phyloP scores from a whole-genome alignment of 345 rosid species.

The Cochlearia excelsa region DNA sequence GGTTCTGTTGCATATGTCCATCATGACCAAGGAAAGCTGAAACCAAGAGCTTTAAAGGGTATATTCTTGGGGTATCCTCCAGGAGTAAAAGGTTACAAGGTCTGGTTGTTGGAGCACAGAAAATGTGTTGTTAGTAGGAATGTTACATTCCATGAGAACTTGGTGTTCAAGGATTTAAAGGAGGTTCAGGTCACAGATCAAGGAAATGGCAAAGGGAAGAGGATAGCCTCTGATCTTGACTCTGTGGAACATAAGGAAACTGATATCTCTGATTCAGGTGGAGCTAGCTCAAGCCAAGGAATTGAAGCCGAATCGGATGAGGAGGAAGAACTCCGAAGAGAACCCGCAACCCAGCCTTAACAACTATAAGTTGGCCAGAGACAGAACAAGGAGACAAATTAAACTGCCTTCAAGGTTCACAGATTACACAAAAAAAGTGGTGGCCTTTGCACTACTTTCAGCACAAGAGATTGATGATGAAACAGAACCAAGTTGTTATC shows the following conservation, averaged over 20 bases:
- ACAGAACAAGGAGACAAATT: neutral
- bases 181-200: too few relatives aligned
- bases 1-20: neutral
- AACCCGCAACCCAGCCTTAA: neutral
- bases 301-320: neutral
- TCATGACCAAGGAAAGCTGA: neutral
- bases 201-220: too few relatives aligned
- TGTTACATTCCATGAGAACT: neutral
- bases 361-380: neutral
- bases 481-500: neutral
- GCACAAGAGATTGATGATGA: neutral
- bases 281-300: too few relatives aligned
- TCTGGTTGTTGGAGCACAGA: neutral
- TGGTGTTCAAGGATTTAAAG: neutral
- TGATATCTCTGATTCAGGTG: too few relatives aligned
- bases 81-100: neutral
- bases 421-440: neutral
- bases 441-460: neutral
- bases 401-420: neutral
- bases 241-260: too few relatives aligned
- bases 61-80: neutral
- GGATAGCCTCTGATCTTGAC: too few relatives aligned
- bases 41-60: neutral
- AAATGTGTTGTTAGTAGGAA: neutral
- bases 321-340: neutral